Evolutionary conservation across 352 stramenopile species (phyloP).

Genomic region (Phytophthora agathidicida): DNA sequence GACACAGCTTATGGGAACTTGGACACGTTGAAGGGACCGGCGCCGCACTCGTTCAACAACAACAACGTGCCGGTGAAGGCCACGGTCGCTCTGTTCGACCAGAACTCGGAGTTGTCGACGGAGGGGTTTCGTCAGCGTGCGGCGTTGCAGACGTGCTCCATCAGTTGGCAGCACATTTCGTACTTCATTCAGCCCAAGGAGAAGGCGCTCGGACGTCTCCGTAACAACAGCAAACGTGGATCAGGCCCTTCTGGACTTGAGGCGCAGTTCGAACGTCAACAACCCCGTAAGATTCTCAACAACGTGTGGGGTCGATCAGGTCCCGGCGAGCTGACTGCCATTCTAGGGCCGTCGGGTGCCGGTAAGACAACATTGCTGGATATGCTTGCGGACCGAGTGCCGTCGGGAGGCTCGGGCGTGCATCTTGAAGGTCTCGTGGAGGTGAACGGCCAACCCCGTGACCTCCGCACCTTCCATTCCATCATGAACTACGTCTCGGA

Average conservation of each 20-base stretch:
- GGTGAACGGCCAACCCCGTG: slow-evolving; percentile 61
- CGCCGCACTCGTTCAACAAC: slow-evolving; percentile 33
- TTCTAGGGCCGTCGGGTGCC: slow-evolving; percentile 70
- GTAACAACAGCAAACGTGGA: slow-evolving; percentile 31
- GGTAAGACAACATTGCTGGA: slow-evolving; percentile 78
- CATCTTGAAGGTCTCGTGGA: slow-evolving; percentile 57
- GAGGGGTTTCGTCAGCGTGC: slow-evolving; percentile 35
- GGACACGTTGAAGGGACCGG: slow-evolving; percentile 25
- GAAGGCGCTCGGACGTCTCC: slow-evolving; percentile 15
- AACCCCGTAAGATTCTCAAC: slow-evolving; percentile 64
- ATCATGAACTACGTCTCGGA: slow-evolving; percentile 79
- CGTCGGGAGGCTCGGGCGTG: slow-evolving; percentile 31
- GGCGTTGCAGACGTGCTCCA: slow-evolving; percentile 49
- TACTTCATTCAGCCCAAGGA: slow-evolving; percentile 55
- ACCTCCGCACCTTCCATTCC: slow-evolving; percentile 52
- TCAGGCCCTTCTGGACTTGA: slow-evolving; percentile 32
- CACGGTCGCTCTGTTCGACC: slow-evolving; percentile 41
- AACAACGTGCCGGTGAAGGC: slow-evolving; percentile 33
- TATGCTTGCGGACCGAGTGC: slow-evolving; percentile 63
- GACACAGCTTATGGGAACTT: slow-evolving; percentile 29
- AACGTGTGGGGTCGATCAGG: slow-evolving; percentile 67
- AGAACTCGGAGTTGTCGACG: slow-evolving; percentile 37
- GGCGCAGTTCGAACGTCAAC: slow-evolving; percentile 39
- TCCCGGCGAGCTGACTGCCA: slow-evolving; percentile 70
- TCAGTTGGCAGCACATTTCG: slow-evolving; percentile 76